Evolutionary conservation across 495 filamentous ascomycete genomes (phyloP), one percentile per base, ranked within the genome.

Genomic region (Tuber magnatum): DNA sequence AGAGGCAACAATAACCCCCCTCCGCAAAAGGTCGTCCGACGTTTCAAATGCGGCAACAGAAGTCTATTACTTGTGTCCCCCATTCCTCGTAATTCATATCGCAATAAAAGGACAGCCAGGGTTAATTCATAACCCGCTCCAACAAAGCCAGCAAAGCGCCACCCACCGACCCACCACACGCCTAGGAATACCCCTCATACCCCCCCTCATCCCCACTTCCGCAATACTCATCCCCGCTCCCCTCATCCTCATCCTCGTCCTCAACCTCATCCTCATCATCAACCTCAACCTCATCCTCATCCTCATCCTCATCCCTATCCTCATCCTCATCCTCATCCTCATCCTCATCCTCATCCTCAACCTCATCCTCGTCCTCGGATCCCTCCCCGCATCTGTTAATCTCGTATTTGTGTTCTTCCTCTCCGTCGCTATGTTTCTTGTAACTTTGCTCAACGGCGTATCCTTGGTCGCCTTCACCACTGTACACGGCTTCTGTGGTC

Each of bases 311-410:
- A 18, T 76, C 69, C 20, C 76, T 69, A 14, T 22, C 8, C 22
- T 69, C 76, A 22, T 70, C 69, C 43, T 73, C 32, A 40, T 44
- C 51, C 22, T 81, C n/a, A n/a, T 68, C 73, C 72, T 80, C 76
- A n/a, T 77, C 73, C 43, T 75, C 80, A 77, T 61, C 40, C 78
- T 74, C 70, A 71, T 73, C 32, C 68, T 75, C 69, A n/a, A n/a
- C n/a, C 68, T 72, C 61, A 14, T 18, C 72, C 43, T 81, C 78
- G 20, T 78, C 77, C 0, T 78, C 76, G 43, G 42, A 35, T 20
- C 28, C 41, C 16, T 56, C 74, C 4, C 56, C 68, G 38, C 61
- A 22, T 6, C 41, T 48, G 38, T 75, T 20, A 43, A 72, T 74
- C 42, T 68, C 71, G 40, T 75, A 69, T 24, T 39, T 32, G 43